Base-by-base conservation (phyloP, 306 rosid genomes). In the Nissolia schottii region DNA sequence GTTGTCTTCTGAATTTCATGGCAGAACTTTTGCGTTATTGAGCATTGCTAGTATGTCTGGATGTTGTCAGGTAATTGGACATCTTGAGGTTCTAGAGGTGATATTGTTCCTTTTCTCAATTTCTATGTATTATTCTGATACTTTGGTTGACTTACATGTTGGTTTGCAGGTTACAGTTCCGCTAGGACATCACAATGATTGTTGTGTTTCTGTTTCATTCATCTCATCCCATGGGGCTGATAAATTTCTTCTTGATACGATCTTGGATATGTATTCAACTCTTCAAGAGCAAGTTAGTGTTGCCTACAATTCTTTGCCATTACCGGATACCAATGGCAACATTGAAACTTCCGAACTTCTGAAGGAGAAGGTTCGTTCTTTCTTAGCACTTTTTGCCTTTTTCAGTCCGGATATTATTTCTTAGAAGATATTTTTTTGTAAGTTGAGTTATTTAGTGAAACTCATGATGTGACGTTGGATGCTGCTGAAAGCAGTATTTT, bases 171-270 rank as follows among this genome's bases (percentile, higher is more conserved):
- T 76, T 81, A 64, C 90, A 34, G 64, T 92, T 83, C 97, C 97
- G 3, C 65, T 92, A 60, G 96, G 93, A 83, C 76, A 53, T 82
- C 87, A 81, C 58, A 79, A 83, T 46, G 85, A 66, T 67, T 77
- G 68, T 81, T 88, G 90, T 38, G 71, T 84, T 73, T 92, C 93
- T 78, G 80, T 92, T 77, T 92, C 97, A 61, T 80, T 89, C 77
- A 67, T 89, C 62, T 79, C 92, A 19, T 81, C 35, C 64, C 97
- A 89, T 59, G 90, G 93, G 62, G 84, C 79, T 22, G 97, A 92
- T 82, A 92, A 92, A 58, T 92, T 92, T 89, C 97, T 92, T 82
- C 97, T 92, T 62, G 91, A 89, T 71, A 87, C 80, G 34, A 80
- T 92, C 78, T 80, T 92, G 92, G 96, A 87, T 78, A 79, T 89